Conservation (phyloP, 306 rosid genomes). For the Leucaena leucocephala region DNA sequence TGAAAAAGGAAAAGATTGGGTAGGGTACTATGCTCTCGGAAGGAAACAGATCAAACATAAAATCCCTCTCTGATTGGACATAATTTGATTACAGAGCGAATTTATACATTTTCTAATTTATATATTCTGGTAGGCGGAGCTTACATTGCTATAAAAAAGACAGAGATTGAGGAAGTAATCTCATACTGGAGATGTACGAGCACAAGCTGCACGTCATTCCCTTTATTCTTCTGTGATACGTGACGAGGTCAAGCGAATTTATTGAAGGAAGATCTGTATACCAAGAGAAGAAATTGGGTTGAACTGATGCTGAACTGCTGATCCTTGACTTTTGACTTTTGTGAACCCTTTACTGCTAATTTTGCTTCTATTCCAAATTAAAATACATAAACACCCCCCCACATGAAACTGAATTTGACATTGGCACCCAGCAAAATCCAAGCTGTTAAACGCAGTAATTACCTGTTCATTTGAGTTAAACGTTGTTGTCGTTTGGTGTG, state of each 20-base stretch:
- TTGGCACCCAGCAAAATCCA: too few relatives aligned
- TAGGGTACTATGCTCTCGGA: background rate
- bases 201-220: background rate
- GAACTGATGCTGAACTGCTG: background rate
- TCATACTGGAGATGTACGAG: background rate
- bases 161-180: too few relatives aligned
- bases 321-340: background rate
- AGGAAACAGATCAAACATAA: background rate
- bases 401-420: too few relatives aligned
- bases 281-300: background rate
- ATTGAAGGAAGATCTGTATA: too few relatives aligned
- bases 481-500: slow-evolving; percentile 33
- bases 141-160: too few relatives aligned
- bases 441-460: background rate
- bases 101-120: background rate
- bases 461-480: slow-evolving; percentile 28
- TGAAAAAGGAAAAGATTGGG: too few relatives aligned
- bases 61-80: too few relatives aligned
- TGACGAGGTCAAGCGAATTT: background rate
- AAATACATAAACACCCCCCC: too few relatives aligned
- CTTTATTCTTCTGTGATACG: background rate
- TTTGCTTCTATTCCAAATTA: background rate
- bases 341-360: background rate
- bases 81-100: background rate
- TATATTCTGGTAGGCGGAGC: too few relatives aligned